Percentiles rank a stretch among this genome's conserved stretches.
These are phyloP conservation scores for Hortiboletus flavorubellus DNA, from an alignment of 768 basidiomycete genomes.

Conservation along the genomic window DNA sequence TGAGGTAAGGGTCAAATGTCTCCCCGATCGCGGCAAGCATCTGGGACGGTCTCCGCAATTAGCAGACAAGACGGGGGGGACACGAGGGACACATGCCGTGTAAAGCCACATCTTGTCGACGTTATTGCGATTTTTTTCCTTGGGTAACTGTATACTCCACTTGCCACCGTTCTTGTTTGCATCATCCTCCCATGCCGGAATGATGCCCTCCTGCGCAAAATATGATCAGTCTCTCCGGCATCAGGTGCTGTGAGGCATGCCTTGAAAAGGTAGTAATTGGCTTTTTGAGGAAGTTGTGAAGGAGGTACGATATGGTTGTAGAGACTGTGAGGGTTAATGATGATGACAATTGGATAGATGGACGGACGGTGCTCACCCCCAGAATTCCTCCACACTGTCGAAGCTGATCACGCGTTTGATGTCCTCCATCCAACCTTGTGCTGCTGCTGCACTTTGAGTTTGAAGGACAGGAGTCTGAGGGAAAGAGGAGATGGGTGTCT, in stretches of 20 bases:
- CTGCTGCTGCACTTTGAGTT: slow-evolving; percentile 70
- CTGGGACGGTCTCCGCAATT: slow-evolving; percentile 40
- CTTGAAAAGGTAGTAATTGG: slow-evolving; percentile 99
- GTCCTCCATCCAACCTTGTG: slow-evolving; percentile 97
- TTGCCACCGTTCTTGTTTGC: slow-evolving; percentile 97
- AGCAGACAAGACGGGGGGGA: not conserved
- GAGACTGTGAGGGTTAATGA: slow-evolving; percentile 46
- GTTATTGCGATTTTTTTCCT: slow-evolving; percentile 81
- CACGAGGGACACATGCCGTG: slow-evolving; percentile 55
- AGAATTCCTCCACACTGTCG: slow-evolving; percentile 98
- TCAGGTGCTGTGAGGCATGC: slow-evolving; percentile 37
- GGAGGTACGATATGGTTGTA: slow-evolving; percentile 99
- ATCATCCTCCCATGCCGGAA: slow-evolving; percentile 96
- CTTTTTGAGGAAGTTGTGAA: slow-evolving; percentile 87
- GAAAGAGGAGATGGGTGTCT: slow-evolving; percentile 75
- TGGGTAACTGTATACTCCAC: slow-evolving; percentile 97
- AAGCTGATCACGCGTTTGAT: slow-evolving; percentile 96
- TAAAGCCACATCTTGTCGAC: slow-evolving; percentile 99
- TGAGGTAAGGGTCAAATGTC: slow-evolving; percentile 89
- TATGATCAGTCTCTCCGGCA: slow-evolving; percentile 5
- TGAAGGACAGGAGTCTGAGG: slow-evolving; percentile 71
- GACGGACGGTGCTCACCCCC: slow-evolving; percentile 67
- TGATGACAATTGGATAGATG: not conserved
- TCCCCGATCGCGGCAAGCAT: slow-evolving; percentile 99
- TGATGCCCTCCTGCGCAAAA: slow-evolving; percentile 75